phyloP scores from a whole-genome alignment of 2,329 filamentous ascomycete species.

The Helotiales sp. region DNA sequence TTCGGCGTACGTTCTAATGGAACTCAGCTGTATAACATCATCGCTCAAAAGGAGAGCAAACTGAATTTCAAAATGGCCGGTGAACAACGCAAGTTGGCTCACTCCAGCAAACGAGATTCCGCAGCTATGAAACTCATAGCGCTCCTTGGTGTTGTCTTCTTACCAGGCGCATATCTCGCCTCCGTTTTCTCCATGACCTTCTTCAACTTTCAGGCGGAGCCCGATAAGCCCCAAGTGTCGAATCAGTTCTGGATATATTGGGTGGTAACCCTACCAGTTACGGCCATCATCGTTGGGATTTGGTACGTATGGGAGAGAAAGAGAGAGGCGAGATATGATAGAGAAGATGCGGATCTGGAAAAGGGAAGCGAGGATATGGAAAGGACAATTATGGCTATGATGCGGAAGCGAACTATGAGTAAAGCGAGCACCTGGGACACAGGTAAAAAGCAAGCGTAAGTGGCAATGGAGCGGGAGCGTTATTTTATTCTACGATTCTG shows the following conservation, averaged over 20 bases:
- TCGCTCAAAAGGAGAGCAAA: constrained; percentile 66
- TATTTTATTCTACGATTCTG: constrained; percentile 23
- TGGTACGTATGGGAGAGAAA: constrained; percentile 53
- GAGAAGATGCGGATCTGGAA: constrained; percentile 36
- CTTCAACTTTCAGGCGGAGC: constrained; percentile 59
- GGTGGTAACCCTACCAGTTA: constrained; percentile 62
- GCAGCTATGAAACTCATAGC: constrained; percentile 69
- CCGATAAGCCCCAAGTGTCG: constrained; percentile 45
- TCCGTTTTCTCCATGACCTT: constrained; percentile 71
- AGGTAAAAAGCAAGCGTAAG: constrained; percentile 22
- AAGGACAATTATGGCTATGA: constrained; percentile 37
- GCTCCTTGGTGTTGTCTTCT: constrained; percentile 65
- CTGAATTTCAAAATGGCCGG: constrained; percentile 62
- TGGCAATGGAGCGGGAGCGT: neutral
- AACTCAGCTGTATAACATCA: constrained; percentile 66
- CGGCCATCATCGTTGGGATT: constrained; percentile 55
- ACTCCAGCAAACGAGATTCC: constrained; percentile 48
- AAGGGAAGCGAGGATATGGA: constrained; percentile 40
- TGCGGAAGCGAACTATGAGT: constrained; percentile 39
- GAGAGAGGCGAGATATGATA: constrained; percentile 33
- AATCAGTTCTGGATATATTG: constrained; percentile 67
- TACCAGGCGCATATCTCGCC: constrained; percentile 65
- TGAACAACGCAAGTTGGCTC: constrained; percentile 48
- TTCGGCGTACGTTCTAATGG: constrained; percentile 9
- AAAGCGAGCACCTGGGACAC: constrained; percentile 35